Percentiles rank a stretch among this genome's conserved stretches.
Conservation (phyloP, 768 basidiomycete genomes). For the Coprinopsis sp. region DNA sequence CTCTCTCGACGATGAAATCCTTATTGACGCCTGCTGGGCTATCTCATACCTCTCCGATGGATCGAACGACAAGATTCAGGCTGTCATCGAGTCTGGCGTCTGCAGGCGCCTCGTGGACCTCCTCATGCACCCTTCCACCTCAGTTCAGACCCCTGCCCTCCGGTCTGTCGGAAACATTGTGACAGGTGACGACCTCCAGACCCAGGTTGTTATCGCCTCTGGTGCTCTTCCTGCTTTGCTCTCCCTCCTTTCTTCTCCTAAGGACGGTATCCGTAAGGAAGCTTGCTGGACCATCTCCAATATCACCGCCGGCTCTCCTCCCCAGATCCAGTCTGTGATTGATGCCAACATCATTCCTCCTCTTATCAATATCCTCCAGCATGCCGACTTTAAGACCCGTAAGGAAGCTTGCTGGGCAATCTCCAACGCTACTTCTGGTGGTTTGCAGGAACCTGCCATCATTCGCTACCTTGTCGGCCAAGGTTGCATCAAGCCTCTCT, state of each 20-base stretch:
- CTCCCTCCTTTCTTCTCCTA: slow-evolving; percentile 88
- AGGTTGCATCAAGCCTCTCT: slow-evolving; percentile 98
- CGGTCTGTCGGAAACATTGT: slow-evolving; percentile 99
- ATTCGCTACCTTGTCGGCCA: slow-evolving; percentile 97
- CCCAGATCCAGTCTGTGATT: slow-evolving; percentile 95
- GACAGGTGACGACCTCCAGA: slow-evolving; percentile 98
- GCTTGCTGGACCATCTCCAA: slow-evolving; percentile 99
- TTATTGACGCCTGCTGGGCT: slow-evolving; percentile 99
- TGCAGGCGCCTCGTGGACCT: slow-evolving; percentile 96
- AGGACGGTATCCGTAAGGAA: slow-evolving; percentile 98
- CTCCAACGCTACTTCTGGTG: slow-evolving; percentile 97
- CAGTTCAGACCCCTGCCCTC: slow-evolving; percentile 96
- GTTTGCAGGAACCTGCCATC: slow-evolving; percentile 91
- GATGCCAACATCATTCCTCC: slow-evolving; percentile 98
- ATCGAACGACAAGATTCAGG: slow-evolving; percentile 99
- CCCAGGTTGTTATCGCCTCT: slow-evolving; percentile 97
- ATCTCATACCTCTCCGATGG: slow-evolving; percentile 99
- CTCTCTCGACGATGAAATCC: slow-evolving; percentile 96
- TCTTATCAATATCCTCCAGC: slow-evolving; percentile 94
- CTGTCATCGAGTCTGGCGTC: slow-evolving; percentile 97
- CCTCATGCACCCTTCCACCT: slow-evolving; percentile 90
- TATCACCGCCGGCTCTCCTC: slow-evolving; percentile 93
- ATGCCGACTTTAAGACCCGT: slow-evolving; percentile 98
- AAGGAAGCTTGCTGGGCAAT: slow-evolving; percentile 99
- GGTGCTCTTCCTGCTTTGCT: slow-evolving; percentile 95